Evolutionary conservation across 768 basidiomycete genomes (phyloP).

Genomic region (Grammothele lineata): DNA sequence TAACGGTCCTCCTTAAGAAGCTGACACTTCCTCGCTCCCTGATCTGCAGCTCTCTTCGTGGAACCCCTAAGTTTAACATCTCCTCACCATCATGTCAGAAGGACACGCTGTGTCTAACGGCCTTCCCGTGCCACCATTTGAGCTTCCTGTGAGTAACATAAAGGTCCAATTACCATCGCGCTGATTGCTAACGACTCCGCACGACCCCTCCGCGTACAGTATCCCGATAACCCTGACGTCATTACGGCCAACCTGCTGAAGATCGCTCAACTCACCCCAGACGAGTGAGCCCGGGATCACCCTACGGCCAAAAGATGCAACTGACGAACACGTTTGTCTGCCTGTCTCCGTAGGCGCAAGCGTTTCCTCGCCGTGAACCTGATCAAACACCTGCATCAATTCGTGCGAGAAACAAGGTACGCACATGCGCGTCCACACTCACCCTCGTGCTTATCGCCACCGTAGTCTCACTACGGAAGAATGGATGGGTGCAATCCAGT

Average conservation of each 20-base stretch:
- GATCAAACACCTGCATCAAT: constrained; percentile 68
- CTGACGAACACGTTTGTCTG: too few relatives aligned
- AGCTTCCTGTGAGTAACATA: constrained; percentile 35
- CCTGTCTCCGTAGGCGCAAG: constrained; percentile 31
- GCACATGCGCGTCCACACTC: too few relatives aligned
- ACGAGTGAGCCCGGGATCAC: constrained; percentile 39
- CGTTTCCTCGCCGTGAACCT: constrained; percentile 48
- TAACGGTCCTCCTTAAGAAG: too few relatives aligned
- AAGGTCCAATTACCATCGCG: neutral
- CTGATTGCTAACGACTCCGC: neutral
- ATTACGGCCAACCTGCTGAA: constrained; percentile 46
- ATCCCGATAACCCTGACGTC: constrained; percentile 44
- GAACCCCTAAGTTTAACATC: too few relatives aligned
- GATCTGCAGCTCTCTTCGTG: too few relatives aligned
- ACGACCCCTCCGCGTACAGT: constrained; percentile 25
- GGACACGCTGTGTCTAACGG: constrained; percentile 41
- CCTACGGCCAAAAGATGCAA: too few relatives aligned
- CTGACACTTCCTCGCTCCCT: too few relatives aligned
- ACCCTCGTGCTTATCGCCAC: neutral
- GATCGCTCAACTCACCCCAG: constrained; percentile 31
- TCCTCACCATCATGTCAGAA: too few relatives aligned
- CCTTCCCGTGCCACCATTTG: constrained; percentile 32
- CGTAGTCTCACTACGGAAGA: constrained; percentile 70
- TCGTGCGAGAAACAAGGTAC: constrained; percentile 70
- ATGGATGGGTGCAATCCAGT: constrained; percentile 79